phyloP scores from a whole-genome alignment of 306 rosid genomes.

The Prunus armeniaca region DNA sequence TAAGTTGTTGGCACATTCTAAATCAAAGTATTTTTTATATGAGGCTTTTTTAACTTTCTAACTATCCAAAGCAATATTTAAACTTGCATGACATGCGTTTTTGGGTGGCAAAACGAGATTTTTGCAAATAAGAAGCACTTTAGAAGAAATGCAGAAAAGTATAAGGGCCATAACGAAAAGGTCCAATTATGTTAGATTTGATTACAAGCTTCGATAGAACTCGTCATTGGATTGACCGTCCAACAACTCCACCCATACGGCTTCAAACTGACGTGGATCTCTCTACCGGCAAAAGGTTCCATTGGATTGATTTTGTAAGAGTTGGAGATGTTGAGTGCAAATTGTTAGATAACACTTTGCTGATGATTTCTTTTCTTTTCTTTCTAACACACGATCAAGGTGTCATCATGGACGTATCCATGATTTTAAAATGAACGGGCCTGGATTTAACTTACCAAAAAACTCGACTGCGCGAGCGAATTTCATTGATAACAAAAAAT shows the following conservation, averaged over 20 bases:
- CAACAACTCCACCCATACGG: slow-evolving; percentile 10
- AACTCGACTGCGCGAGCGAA: accelerated
- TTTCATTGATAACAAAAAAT: no score
- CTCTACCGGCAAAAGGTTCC: not conserved
- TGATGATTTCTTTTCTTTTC: no score
- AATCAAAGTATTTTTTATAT: no score
- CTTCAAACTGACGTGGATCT: not conserved
- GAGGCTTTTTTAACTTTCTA: no score
- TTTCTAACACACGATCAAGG: no score
- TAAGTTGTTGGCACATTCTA: not conserved
- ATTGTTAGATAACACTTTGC: no score
- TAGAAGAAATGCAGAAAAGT: not conserved
- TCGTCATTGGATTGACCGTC: slow-evolving; percentile 21
- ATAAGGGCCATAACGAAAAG: not conserved
- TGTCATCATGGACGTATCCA: no score
- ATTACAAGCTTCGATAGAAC: not conserved
- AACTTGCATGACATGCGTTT: not conserved
- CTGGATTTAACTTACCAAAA: no score
- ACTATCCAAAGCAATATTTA: no score
- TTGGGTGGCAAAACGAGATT: not conserved
- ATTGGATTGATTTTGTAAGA: not conserved
- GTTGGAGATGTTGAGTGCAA: no score
- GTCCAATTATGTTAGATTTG: not conserved
- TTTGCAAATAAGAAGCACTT: not conserved
- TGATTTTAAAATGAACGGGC: no score